These are phyloP conservation scores for Aspergillus sp. DNA, from an alignment of 2,329 filamentous ascomycete species.

Conservation along the genomic window DNA sequence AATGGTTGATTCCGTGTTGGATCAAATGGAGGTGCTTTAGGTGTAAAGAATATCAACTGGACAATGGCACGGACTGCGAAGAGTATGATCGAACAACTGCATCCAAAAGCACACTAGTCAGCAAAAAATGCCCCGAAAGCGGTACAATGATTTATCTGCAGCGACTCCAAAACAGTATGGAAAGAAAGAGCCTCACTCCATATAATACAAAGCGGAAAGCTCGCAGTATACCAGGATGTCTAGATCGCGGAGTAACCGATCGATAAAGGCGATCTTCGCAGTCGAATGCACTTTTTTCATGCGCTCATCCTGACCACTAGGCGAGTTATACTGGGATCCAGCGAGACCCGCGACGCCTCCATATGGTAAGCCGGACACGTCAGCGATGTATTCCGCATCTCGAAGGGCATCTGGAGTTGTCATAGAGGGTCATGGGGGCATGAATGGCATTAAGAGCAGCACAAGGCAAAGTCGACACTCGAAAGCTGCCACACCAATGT, in stretches of 20 bases:
- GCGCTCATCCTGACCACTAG: slow-evolving; percentile 18
- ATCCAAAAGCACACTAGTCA: neutral
- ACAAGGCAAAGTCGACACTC: neutral
- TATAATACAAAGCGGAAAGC: slow-evolving; percentile 58
- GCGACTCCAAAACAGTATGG: neutral
- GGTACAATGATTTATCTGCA: neutral
- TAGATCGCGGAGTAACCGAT: slow-evolving; percentile 53
- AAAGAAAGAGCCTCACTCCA: slow-evolving; percentile 48
- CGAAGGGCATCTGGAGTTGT: slow-evolving; percentile 41
- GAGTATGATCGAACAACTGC: slow-evolving; percentile 55
- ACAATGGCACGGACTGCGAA: slow-evolving; percentile 52
- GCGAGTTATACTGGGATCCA: slow-evolving; percentile 8
- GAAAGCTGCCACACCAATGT: neutral
- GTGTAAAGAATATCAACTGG: slow-evolving; percentile 56
- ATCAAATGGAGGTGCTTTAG: slow-evolving; percentile 51
- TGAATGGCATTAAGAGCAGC: slow-evolving; percentile 16
- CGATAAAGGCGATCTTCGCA: slow-evolving; percentile 45
- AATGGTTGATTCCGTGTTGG: slow-evolving; percentile 49
- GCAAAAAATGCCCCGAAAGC: neutral
- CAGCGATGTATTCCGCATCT: slow-evolving; percentile 44
- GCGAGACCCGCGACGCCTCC: slow-evolving; percentile 20
- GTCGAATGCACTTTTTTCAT: slow-evolving; percentile 31
- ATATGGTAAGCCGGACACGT: slow-evolving; percentile 38
- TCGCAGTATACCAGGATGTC: slow-evolving; percentile 59
- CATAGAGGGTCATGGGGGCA: slow-evolving; percentile 44